These are phyloP conservation scores for Entamoeba moshkovskii DNA, from an alignment of 208 protist species.

Conservation along the genomic window DNA sequence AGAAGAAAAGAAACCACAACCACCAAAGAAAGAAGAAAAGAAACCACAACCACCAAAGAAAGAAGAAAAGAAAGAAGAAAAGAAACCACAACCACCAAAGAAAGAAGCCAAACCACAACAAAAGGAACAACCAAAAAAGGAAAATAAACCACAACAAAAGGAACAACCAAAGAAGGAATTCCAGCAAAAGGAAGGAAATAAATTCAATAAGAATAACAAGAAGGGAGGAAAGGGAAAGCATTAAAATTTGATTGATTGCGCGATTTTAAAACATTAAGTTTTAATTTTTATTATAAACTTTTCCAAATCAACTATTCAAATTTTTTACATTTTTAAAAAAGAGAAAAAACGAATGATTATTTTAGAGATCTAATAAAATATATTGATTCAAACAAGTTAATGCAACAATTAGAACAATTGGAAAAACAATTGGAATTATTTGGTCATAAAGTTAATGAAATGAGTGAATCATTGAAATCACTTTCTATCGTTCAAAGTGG, in stretches of 20 bases:
- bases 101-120: background rate
- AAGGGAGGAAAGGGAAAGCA: no score
- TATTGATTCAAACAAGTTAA: no score
- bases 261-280: no score
- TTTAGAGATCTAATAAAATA: no score
- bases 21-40: background rate
- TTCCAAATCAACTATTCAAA: no score
- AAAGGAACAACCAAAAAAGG: background rate
- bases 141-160: background rate
- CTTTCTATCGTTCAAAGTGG: background rate
- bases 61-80: background rate
- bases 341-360: no score
- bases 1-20: background rate
- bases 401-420: background rate
- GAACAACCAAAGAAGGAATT: background rate
- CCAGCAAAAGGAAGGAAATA: no score
- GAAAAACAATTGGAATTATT: background rate
- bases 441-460: background rate
- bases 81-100: background rate
- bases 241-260: no score
- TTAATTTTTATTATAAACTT: no score
- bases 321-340: no score
- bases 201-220: no score
- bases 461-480: background rate
- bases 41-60: background rate